Base-by-base conservation (phyloP, 805 yeast genomes). In the Nematodospora valgi region DNA sequence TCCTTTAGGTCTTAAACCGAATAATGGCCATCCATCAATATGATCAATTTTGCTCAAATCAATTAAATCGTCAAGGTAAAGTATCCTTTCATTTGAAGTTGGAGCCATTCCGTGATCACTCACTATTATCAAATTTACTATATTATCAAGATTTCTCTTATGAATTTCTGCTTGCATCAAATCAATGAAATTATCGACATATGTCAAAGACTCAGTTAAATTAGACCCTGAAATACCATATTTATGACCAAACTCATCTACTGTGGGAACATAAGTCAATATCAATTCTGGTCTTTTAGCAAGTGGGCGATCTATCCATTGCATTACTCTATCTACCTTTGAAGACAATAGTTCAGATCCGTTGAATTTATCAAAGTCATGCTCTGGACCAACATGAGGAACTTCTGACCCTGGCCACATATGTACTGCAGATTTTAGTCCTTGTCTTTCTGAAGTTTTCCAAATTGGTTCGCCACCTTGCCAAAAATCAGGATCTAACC, bases 381-480 rank as follows among this genome's bases (percentile, higher is more conserved):
- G 20, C 2, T 83, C 80, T 15, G 69, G 72, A 4, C 37, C 74
- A 67, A 37, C 51, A 51, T 74, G 77, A 17, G 72, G 70, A 6
- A 80, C 94, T 47, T 87, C 95, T 39, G 88, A 78, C 2, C 96
- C 96, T 0, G 96, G 96, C 95, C 95, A 89, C 96, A 87, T 88
- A 57, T 88, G 95, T n/a, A 86, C 82, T 0, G 88, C 94, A 4
- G 82, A 59, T 3, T 62, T 62, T 2, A 82, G 71, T 5, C 79
- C 81, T 40, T 83, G 83, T 13, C 56, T 54, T 19, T 65, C 66
- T 0, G 91, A 87, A 1, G 94, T 85, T 21, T 71, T 62, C 97
- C 97, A 89, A 14, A 89, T 51, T 0, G 96, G 93, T 53, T 86
- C 93, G 16, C 95, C 95, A 16, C 88, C 91, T 28, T 47, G 52